Conservation (phyloP, 2,329 filamentous ascomycete genomes). For the Fusarium equiseti region DNA sequence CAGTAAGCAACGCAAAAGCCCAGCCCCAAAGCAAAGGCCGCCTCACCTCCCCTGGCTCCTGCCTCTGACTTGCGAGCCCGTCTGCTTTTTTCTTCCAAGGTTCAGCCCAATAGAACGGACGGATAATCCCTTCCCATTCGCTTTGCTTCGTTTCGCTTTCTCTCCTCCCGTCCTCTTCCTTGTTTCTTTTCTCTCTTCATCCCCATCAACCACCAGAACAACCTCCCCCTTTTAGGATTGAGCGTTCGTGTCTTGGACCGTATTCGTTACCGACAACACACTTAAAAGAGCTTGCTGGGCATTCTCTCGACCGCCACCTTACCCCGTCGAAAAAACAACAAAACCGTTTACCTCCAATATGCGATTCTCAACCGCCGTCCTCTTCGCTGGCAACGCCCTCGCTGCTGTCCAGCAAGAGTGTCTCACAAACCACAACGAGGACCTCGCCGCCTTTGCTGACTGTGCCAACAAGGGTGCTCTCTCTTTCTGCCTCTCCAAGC, state of each 20-base stretch:
- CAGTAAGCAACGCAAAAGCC: slow-evolving; percentile 27
- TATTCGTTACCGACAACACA: slow-evolving; percentile 30
- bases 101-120: slow-evolving; percentile 35
- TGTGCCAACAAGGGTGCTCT: slow-evolving; percentile 60
- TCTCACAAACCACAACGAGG: slow-evolving; percentile 53
- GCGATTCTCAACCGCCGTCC: slow-evolving; percentile 51
- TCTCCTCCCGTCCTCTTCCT: slow-evolving; percentile 16
- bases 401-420: slow-evolving; percentile 54
- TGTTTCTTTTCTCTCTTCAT: slow-evolving; percentile 24
- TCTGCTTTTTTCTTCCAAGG: slow-evolving; percentile 19
- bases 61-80: slow-evolving; percentile 24
- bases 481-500: slow-evolving; percentile 56
- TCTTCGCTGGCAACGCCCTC: slow-evolving; percentile 52
- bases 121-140: slow-evolving; percentile 42
- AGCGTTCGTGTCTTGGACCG: slow-evolving; percentile 32
- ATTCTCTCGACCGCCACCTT: slow-evolving; percentile 34
- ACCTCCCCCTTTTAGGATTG: slow-evolving; percentile 31
- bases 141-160: slow-evolving; percentile 29
- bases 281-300: slow-evolving; percentile 40
- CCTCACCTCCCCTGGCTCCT: slow-evolving; percentile 37
- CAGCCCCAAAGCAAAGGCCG: slow-evolving; percentile 38
- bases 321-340: not conserved
- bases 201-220: slow-evolving; percentile 28
- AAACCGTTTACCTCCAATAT: slow-evolving; percentile 35
- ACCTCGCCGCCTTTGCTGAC: slow-evolving; percentile 56